Conservation (phyloP, 768 basidiomycete genomes). For the Mycena filopes region DNA sequence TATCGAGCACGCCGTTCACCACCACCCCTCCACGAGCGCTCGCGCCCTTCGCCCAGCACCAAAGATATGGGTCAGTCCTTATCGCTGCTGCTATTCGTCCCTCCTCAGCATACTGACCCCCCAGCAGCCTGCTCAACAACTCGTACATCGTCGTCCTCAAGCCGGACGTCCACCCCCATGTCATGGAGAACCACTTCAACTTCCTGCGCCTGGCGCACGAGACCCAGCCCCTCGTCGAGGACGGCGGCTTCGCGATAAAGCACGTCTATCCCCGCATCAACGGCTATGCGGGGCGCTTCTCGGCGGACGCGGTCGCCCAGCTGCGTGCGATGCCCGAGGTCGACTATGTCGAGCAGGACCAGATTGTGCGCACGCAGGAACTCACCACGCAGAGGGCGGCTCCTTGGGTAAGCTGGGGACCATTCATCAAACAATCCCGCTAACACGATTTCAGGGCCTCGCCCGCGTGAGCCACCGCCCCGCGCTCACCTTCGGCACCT, state of each 20-base stretch:
- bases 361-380: conserved; percentile 84
- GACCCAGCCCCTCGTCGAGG: conserved; percentile 63
- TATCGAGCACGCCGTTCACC: conserved; percentile 55
- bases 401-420: conserved; percentile 79
- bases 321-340: conserved; percentile 91
- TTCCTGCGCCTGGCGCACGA: conserved; percentile 74
- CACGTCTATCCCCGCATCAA: conserved; percentile 84
- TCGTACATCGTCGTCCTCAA: conserved; percentile 96
- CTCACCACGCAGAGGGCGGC: conserved; percentile 66
- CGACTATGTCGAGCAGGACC: conserved; percentile 92
- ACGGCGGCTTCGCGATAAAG: conserved; percentile 61
- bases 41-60: conserved; percentile 62
- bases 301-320: conserved; percentile 71
- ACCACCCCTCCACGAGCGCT: conserved; percentile 58
- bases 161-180: conserved; percentile 64
- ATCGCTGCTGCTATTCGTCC: conserved; percentile 38
- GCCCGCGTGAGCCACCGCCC: conserved; percentile 92
- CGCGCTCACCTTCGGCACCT: conserved; percentile 81
- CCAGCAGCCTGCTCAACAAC: conserved; percentile 75
- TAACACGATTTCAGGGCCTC: conserved; percentile 73
- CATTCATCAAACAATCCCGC: too few species aligned
- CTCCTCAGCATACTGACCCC: conserved; percentile 49
- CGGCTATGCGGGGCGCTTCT: conserved; percentile 88
- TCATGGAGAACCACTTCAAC: conserved; percentile 82
- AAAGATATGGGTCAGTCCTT: too few species aligned